Evolutionary conservation across 768 basidiomycete genomes (phyloP), one percentile per base, ranked within the genome.

Genomic region (Amylocystis lapponica): DNA sequence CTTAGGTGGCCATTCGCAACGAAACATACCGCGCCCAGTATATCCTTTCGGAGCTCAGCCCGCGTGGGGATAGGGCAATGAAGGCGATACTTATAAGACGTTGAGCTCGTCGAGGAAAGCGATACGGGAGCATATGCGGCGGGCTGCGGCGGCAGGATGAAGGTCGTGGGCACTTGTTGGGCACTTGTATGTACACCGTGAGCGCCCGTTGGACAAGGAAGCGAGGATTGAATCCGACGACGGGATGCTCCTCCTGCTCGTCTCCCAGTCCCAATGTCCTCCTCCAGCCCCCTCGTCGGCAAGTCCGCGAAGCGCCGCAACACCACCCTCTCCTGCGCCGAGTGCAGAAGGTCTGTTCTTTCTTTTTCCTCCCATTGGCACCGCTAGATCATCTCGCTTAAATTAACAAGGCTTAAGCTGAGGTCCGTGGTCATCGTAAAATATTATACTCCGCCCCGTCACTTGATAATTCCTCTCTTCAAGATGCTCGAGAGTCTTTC

Each of bases 401-500:
- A 36, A 39, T 52, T 36, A 33, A 41, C 34, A 45, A 84, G 82
- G 52, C 67, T 84, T 46, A 84, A 84, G 61, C 69, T 84, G 51
- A 81, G 79, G 80, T 81, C 61, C 53, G 70, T 65, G 47, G 39
- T 46, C 42, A 47, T 46, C 50, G 47, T 38, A 43, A 32, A 44
- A 33, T 47, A 49, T 46, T 43, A 30, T 52, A 41, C 42, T 39
- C 38, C 27, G 27, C 39, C 35, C 38, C 33, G 17, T 21, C 20
- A 14, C 13, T 39, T 47, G 25, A 46, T 39, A 37, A 41, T 42
- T 22, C 44, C 33, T 26, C 44, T 27, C 34, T 39, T 43, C 4
- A 45, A 81, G 79, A 57, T 83, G 79, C 49, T 77, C 71, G 54
- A 76, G 81, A 47, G 67, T 74, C 44, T 84, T 83, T 64, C 81